A percentile compares a stretch with the other conserved stretches of the same genome.
Conservation (phyloP, 306 rosid species). For the Casuarina glauca region DNA sequence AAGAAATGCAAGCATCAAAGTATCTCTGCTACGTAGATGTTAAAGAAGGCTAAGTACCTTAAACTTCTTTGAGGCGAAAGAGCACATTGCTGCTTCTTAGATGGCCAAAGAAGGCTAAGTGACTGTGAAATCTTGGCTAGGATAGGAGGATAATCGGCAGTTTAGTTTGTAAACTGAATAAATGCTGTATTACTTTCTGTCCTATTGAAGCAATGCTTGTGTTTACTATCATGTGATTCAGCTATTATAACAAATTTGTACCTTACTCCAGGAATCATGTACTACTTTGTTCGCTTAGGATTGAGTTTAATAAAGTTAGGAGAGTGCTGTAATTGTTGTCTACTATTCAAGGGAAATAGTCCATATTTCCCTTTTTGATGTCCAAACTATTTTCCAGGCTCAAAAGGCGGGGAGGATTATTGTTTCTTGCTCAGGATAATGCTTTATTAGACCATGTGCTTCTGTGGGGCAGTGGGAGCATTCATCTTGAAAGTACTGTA, state of each 20-base stretch:
- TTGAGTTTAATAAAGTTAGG: neutral
- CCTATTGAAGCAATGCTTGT: constrained; percentile 2
- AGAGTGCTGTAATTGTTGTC: neutral
- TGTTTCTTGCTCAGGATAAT: too few species aligned
- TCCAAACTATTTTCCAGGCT: neutral
- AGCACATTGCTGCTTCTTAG: neutral
- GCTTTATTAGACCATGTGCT: too few species aligned
- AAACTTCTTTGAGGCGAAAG: too few species aligned
- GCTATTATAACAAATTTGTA: neutral
- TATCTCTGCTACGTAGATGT: constrained; percentile 1
- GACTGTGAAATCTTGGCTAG: constrained; percentile 1
- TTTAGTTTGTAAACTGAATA: neutral
- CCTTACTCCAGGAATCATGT: neutral
- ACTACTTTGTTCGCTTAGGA: neutral
- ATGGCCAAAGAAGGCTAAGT: neutral
- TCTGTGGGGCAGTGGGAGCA: neutral
- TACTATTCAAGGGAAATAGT: too few species aligned
- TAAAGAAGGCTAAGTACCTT: constrained; percentile 1
- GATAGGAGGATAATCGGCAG: neutral
- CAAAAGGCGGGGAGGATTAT: neutral
- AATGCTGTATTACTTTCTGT: neutral
- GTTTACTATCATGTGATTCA: constrained; percentile 20
- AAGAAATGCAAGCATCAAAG: constrained; percentile 6
- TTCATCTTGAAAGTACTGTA: neutral
- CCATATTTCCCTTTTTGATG: too few species aligned